Conservation (phyloP, 257 asterid species). For the Echium plantagineum region DNA sequence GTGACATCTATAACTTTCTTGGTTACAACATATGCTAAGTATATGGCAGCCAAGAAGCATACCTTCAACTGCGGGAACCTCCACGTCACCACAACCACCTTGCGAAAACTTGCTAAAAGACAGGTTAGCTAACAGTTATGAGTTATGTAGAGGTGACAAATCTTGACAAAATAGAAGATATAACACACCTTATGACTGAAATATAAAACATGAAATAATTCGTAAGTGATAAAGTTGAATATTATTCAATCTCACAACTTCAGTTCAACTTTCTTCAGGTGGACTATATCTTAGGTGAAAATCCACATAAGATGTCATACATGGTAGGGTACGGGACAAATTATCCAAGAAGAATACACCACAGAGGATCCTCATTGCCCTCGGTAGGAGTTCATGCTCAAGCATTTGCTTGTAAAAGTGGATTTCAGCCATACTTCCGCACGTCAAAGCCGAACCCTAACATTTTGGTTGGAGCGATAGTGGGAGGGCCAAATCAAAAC, state of each 20-base stretch:
- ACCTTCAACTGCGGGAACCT: slow-evolving; percentile 50
- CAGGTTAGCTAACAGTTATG: slow-evolving; percentile 28
- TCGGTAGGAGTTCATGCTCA: slow-evolving; percentile 34
- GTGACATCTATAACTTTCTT: slow-evolving; percentile 65
- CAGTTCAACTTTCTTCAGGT: slow-evolving; percentile 24
- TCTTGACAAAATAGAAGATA: no score
- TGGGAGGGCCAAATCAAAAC: slow-evolving; percentile 46
- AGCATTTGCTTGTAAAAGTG: slow-evolving; percentile 51
- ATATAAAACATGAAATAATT: not conserved
- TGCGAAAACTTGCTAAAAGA: slow-evolving; percentile 38
- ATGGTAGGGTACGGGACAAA: slow-evolving; percentile 76
- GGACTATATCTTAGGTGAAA: slow-evolving; percentile 69
- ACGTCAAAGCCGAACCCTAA: slow-evolving; percentile 54
- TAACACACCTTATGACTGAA: slow-evolving; percentile 22
- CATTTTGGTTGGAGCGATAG: slow-evolving; percentile 44
- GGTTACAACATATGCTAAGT: slow-evolving; percentile 73
- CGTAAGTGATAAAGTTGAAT: not conserved
- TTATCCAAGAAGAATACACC: slow-evolving; percentile 64
- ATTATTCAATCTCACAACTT: not conserved
- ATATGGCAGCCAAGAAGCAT: slow-evolving; percentile 50
- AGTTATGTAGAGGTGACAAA: no score
- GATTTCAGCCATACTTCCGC: slow-evolving; percentile 48
- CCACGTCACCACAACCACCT: slow-evolving; percentile 21
- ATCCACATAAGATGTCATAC: slow-evolving; percentile 71
- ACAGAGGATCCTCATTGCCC: slow-evolving; percentile 76